Base-by-base conservation (phyloP, 2,329 filamentous ascomycete species). In the Aplosporella prunicola region DNA sequence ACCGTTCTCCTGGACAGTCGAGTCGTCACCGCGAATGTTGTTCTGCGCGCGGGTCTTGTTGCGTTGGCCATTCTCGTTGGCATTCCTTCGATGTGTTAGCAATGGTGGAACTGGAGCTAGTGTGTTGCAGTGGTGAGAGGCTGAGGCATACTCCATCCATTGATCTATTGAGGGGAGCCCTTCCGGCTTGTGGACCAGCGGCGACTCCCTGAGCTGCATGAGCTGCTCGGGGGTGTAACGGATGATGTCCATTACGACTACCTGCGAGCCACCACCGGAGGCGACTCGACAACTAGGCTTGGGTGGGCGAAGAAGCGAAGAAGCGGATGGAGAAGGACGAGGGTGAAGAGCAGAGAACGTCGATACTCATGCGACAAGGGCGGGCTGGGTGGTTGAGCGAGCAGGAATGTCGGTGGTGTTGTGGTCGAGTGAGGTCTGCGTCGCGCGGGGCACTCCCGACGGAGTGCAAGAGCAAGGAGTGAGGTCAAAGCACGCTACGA, bases 91-190 rank as follows among this genome's bases (percentile, higher is more conserved):
- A 15, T 27, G 24, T 40, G 29, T 31, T 15, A 38, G 38, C 20
- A n/a, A n/a, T n/a, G n/a, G n/a, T n/a, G n/a, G n/a, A n/a, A n/a
- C n/a, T n/a, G n/a, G n/a, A n/a, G n/a, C n/a, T n/a, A 10, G 7
- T 4, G 13, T 16, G 30, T 14, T 20, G 9, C 4, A 14, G 22
- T 33, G 22, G 31, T 10, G 15, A 22, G 7, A 26, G 30, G 20
- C 14, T 15, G n/a, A n/a, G n/a, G n/a, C 22, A 28, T 69, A 93
- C 82, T 89, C 87, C 86, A 95, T 93, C 88, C 88, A 96, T 68
- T 93, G 85, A 65, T 93, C 86, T 45, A 81, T 74, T 17, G 86
- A 82, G 47, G 87, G 88, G 30, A 95, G 72, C 46, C 72, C 74
- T 45, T 80, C 68, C 31, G 89, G 89, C 62, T 84, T 93, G 50